phyloP scores from a whole-genome alignment of 2,329 filamentous ascomycete genomes.

The Madurella fahalii region DNA sequence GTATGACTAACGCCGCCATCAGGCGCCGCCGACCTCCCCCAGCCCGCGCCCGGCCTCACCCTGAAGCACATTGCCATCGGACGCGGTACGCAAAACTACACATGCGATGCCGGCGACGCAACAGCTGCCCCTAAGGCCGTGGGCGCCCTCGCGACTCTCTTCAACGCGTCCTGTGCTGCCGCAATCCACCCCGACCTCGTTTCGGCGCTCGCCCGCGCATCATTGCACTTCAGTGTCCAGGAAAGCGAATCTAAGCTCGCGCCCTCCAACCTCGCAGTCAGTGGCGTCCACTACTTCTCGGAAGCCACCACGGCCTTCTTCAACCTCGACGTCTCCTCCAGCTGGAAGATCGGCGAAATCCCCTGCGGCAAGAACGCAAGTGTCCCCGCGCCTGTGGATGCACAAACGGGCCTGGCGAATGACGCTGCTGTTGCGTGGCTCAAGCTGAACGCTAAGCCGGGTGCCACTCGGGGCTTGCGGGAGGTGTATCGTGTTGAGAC shows the following conservation, averaged over 20 bases:
- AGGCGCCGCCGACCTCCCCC: constrained; percentile 45
- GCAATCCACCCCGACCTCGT: constrained; percentile 65
- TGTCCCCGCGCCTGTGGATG: constrained; percentile 58
- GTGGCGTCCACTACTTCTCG: constrained; percentile 79
- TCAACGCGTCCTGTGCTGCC: constrained; percentile 79
- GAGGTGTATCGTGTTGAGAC: constrained; percentile 83
- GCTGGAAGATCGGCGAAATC: constrained; percentile 54
- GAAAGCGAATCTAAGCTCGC: constrained; percentile 38
- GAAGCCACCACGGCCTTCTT: constrained; percentile 71
- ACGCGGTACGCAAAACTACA: constrained; percentile 91
- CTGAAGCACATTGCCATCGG: constrained; percentile 80
- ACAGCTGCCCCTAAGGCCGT: constrained; percentile 58
- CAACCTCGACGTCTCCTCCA: constrained; percentile 59
- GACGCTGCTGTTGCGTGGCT: constrained; percentile 77
- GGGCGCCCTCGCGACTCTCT: constrained; percentile 80
- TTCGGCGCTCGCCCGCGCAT: constrained; percentile 59
- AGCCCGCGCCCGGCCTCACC: constrained; percentile 54
- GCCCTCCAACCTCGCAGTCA: constrained; percentile 59
- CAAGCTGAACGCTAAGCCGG: constrained; percentile 56
- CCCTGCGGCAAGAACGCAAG: constrained; percentile 59
- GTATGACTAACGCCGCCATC: constrained; percentile 9
- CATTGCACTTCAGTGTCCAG: constrained; percentile 61
- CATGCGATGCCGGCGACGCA: constrained; percentile 61
- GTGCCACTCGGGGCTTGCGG: constrained; percentile 59
- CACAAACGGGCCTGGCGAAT: constrained; percentile 56